These are phyloP conservation scores for Lanmaoa pseudosensibilis DNA, from an alignment of 768 basidiomycete species.

Conservation along the genomic window DNA sequence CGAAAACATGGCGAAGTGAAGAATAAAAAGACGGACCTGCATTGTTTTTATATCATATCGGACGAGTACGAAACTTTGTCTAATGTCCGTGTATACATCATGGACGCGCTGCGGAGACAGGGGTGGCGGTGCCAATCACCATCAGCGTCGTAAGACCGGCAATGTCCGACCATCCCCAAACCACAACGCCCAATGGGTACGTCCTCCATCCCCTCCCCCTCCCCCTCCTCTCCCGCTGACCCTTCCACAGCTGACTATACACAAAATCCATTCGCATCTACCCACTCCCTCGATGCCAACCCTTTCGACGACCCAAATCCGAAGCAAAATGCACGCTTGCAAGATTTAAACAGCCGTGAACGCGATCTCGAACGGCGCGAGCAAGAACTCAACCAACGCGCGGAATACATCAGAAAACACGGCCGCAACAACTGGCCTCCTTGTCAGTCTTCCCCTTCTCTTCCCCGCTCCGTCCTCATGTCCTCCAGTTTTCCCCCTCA, in stretches of 20 bases:
- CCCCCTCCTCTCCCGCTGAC: neutral
- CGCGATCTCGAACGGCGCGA: constrained; percentile 80
- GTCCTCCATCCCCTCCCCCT: neutral
- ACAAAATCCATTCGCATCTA: constrained; percentile 83
- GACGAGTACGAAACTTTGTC: no score
- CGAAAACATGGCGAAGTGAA: constrained; percentile 30
- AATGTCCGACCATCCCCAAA: constrained; percentile 3
- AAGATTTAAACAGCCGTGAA: constrained; percentile 76
- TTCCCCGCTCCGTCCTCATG: constrained; percentile 18
- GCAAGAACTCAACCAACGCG: constrained; percentile 64
- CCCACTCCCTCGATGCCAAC: constrained; percentile 82
- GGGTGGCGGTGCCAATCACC: neutral
- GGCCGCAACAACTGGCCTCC: constrained; percentile 94
- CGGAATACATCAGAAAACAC: constrained; percentile 67
- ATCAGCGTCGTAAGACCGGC: neutral
- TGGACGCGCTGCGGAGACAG: no score
- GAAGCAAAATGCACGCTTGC: constrained; percentile 46
- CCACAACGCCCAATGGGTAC: constrained; percentile 24
- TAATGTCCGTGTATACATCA: no score
- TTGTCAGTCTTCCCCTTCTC: constrained; percentile 50
- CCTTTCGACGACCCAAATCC: constrained; percentile 85
- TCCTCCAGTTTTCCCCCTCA: constrained; percentile 80
- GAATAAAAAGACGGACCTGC: neutral
- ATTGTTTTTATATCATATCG: neutral
- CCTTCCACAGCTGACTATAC: constrained; percentile 32